phyloP scores from a whole-genome alignment of 2,329 filamentous ascomycete genomes.

The Curvularia sp. region DNA sequence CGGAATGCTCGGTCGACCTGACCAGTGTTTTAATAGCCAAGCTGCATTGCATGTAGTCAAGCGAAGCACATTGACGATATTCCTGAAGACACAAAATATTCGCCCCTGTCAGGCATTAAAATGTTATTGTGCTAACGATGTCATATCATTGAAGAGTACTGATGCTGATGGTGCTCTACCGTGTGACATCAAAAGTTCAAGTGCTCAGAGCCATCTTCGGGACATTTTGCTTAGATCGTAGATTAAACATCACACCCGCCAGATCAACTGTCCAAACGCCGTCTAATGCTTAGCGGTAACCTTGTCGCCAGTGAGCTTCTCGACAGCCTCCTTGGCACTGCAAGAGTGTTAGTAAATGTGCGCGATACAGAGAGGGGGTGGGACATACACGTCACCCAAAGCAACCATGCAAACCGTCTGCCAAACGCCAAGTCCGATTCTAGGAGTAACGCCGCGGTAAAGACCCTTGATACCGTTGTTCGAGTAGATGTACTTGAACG shows the following conservation, averaged over 20 bases:
- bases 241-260: conserved; percentile 10
- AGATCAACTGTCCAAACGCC: conserved; percentile 29
- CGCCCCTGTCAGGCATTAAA: conserved; percentile 17
- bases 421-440: conserved; percentile 96
- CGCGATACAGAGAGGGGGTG: background rate
- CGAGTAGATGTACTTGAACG: conserved; percentile 83
- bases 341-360: conserved; percentile 35
- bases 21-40: background rate
- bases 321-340: conserved; percentile 70
- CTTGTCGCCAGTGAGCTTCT: conserved; percentile 68
- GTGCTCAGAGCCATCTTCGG: conserved; percentile 7
- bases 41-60: background rate
- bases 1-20: background rate
- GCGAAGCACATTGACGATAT: background rate
- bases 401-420: conserved; percentile 99
- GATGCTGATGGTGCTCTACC: background rate
- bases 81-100: background rate
- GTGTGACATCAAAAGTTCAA: background rate
- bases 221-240: conserved; percentile 10
- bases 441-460: conserved; percentile 93
- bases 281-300: conserved; percentile 71
- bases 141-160: background rate
- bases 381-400: conserved; percentile 90
- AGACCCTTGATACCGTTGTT: conserved; percentile 89
- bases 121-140: conserved; percentile 13